phyloP scores from a whole-genome alignment of 148 eudicot species.

The Rhododendron vialii region DNA sequence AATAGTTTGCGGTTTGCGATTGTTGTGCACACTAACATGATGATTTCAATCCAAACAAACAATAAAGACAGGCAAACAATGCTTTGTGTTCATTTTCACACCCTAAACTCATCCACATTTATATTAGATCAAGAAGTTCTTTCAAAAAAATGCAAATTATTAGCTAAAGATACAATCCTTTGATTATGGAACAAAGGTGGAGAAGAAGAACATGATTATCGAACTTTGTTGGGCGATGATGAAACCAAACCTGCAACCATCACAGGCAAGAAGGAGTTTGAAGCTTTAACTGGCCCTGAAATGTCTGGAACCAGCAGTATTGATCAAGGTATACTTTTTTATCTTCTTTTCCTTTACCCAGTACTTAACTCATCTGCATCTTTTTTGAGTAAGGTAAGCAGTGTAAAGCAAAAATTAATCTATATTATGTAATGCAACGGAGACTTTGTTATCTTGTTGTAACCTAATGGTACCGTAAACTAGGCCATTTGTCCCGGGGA shows the following conservation, averaged over 20 bases:
- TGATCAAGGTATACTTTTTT: conserved; percentile 8
- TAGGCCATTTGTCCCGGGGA: not conserved
- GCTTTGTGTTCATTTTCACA: not conserved
- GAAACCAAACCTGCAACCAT: not conserved
- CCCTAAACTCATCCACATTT: not conserved
- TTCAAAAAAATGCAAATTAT: too few species aligned
- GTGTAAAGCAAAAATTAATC: not conserved
- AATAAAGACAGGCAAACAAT: not conserved
- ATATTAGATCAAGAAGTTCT: not conserved
- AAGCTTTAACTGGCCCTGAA: not conserved
- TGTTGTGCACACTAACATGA: too few species aligned
- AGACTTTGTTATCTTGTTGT: not conserved
- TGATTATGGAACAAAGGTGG: not conserved
- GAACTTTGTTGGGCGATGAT: not conserved
- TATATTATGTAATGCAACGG: not conserved
- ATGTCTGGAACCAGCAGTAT: not conserved
- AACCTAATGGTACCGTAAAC: not conserved
- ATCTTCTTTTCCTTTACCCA: not conserved
- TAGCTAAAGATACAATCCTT: not conserved
- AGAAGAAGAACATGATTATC: not conserved
- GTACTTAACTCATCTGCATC: not conserved
- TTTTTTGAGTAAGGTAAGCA: not conserved
- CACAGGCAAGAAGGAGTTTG: not conserved
- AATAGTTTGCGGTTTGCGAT: too few species aligned
- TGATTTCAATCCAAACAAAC: too few species aligned